Evolutionary conservation across 2,329 filamentous ascomycete species (phyloP).

Genomic region (Sarocladiaceae sp.): DNA sequence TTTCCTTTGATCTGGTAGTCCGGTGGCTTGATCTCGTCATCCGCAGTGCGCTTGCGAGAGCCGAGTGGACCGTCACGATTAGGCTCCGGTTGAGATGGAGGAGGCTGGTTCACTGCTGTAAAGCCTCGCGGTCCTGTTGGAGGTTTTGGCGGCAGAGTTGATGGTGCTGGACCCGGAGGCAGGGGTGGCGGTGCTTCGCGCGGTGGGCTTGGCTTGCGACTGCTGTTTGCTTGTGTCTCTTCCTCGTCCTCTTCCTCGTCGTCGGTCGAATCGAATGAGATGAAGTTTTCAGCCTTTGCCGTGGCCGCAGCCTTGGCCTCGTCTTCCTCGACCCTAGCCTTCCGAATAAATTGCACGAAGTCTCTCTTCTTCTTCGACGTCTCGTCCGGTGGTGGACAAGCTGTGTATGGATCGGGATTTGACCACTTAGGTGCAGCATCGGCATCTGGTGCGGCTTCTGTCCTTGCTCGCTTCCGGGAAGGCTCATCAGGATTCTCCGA

Average conservation of each 20-base stretch:
- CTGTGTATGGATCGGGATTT: slow-evolving; percentile 92
- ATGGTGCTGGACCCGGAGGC: slow-evolving; percentile 17
- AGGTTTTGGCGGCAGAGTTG: slow-evolving; percentile 17
- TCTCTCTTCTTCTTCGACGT: slow-evolving; percentile 72
- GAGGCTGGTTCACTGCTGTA: slow-evolving; percentile 15
- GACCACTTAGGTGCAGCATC: slow-evolving; percentile 74
- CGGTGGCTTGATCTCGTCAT: slow-evolving; percentile 62
- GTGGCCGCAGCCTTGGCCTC: slow-evolving; percentile 45
- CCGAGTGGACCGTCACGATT: slow-evolving; percentile 46
- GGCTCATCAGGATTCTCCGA: slow-evolving; percentile 30
- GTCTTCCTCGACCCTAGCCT: slow-evolving; percentile 66
- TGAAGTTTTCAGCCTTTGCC: slow-evolving; percentile 74
- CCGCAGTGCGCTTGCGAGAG: slow-evolving; percentile 69
- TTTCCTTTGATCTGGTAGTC: slow-evolving; percentile 48
- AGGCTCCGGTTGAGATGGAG: neutral
- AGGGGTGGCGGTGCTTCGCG: slow-evolving; percentile 17
- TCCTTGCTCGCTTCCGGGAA: slow-evolving; percentile 31
- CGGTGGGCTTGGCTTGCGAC: slow-evolving; percentile 13
- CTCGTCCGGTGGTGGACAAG: slow-evolving; percentile 75
- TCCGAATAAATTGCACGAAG: slow-evolving; percentile 86
- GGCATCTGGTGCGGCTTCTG: slow-evolving; percentile 20
- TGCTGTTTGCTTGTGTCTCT: slow-evolving; percentile 12
- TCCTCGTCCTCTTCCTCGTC: slow-evolving; percentile 39
- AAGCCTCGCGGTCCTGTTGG: slow-evolving; percentile 18
- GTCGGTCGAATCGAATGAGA: slow-evolving; percentile 72